phyloP scores from a whole-genome alignment of 371 early-diverging fungal genomes.

The Mortierella sp. region DNA sequence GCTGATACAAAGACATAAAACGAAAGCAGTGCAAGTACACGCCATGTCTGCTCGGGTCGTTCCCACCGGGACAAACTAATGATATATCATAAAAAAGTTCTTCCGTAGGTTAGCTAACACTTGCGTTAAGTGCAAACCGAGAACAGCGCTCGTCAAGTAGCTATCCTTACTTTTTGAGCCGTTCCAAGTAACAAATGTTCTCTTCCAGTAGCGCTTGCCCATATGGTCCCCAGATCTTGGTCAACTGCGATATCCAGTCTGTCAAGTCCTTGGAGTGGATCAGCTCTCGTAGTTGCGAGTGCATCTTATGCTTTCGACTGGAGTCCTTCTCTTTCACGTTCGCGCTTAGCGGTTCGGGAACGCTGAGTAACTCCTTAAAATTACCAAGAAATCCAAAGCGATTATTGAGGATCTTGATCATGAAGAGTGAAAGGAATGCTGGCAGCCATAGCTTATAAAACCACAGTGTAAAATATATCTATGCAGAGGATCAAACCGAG shows the following conservation, averaged over 20 bases:
- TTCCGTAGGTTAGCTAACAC: neutral
- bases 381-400: conserved; percentile 39
- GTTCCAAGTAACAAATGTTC: conserved; percentile 41
- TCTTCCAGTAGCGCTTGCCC: conserved; percentile 47
- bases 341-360: conserved; percentile 15
- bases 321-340: conserved; percentile 9
- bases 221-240: conserved; percentile 51
- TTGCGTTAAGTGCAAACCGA: neutral
- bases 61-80: conserved; percentile 51
- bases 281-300: conserved; percentile 41
- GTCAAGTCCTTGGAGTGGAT: conserved; percentile 49
- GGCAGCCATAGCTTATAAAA: conserved; percentile 43
- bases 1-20: conserved; percentile 28
- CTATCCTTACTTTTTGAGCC: conserved; percentile 38
- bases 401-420: conserved; percentile 44
- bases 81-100: neutral
- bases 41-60: conserved; percentile 46
- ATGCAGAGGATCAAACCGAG: too few species aligned
- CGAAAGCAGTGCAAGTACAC: conserved; percentile 21
- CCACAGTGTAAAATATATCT: conserved; percentile 47
- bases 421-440: conserved; percentile 30
- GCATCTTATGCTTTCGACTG: conserved; percentile 24
- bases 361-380: conserved; percentile 20
- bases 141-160: neutral
- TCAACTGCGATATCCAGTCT: conserved; percentile 51